Evolutionary conservation across 805 yeast species (phyloP).

Genomic region (Diddensiella caesifluorescens): DNA sequence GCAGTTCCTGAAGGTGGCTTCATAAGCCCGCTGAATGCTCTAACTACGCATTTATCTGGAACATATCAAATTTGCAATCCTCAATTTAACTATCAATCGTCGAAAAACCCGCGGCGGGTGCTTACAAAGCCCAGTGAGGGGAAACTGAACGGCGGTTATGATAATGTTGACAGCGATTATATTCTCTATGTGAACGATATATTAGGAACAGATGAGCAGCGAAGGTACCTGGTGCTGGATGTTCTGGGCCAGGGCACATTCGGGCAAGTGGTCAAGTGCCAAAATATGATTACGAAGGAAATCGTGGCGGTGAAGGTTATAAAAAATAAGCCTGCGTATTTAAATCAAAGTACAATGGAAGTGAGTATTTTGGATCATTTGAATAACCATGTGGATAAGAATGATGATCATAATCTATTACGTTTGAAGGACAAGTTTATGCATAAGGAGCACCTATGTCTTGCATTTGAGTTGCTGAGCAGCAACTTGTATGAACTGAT

Average conservation of each 20-base stretch:
- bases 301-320: slow-evolving; percentile 92
- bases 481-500: slow-evolving; percentile 85
- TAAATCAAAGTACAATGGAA: slow-evolving; percentile 88
- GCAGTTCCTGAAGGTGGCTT: slow-evolving; percentile 37
- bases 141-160: slow-evolving; percentile 71
- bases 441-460: slow-evolving; percentile 87
- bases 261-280: slow-evolving; percentile 97
- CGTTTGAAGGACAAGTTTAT: slow-evolving; percentile 80
- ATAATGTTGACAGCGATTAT: slow-evolving; percentile 85
- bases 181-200: slow-evolving; percentile 92
- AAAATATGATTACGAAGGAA: slow-evolving; percentile 69
- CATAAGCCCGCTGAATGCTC: slow-evolving; percentile 61
- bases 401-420: slow-evolving; percentile 68
- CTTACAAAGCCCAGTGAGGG: slow-evolving; percentile 90
- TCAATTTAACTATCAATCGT: slow-evolving; percentile 70
- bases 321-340: slow-evolving; percentile 83
- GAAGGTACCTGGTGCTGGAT: slow-evolving; percentile 84
- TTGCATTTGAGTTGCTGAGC: slow-evolving; percentile 85
- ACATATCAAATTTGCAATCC: slow-evolving; percentile 86
- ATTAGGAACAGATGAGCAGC: slow-evolving; percentile 76
- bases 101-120: slow-evolving; percentile 86
- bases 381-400: slow-evolving; percentile 63
- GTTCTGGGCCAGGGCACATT: slow-evolving; percentile 94
- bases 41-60: slow-evolving; percentile 70
- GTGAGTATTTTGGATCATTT: slow-evolving; percentile 79